Percentiles rank a stretch among this genome's conserved stretches.
Conservation (phyloP, 2,329 filamentous ascomycete species). For the Phaeophleospora eucalypticola region DNA sequence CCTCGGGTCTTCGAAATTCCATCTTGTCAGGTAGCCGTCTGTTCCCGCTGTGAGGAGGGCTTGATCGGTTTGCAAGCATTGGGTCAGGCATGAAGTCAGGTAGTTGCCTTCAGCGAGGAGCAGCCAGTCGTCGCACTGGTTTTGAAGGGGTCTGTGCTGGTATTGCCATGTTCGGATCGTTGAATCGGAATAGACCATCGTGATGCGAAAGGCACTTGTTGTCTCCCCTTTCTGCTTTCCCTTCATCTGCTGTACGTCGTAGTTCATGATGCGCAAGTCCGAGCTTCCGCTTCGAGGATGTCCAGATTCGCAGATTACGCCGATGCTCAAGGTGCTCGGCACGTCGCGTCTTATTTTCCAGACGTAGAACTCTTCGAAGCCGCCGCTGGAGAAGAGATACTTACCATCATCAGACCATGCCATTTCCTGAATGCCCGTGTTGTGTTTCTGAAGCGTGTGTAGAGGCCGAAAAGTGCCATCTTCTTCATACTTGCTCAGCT, state of each 20-base stretch:
- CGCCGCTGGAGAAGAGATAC: constrained; percentile 80
- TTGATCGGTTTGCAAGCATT: constrained; percentile 40
- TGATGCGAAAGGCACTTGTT: constrained; percentile 52
- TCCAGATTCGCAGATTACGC: constrained; percentile 50
- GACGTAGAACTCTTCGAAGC: constrained; percentile 82
- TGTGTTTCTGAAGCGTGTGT: constrained; percentile 70
- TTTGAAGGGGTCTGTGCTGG: too few relatives aligned
- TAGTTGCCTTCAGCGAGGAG: constrained; percentile 40
- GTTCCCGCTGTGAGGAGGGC: constrained; percentile 72
- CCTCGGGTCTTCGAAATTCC: constrained; percentile 32
- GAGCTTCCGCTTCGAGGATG: constrained; percentile 48
- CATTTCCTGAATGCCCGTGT: constrained; percentile 76
- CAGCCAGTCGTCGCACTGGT: constrained; percentile 30
- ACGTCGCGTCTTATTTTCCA: constrained; percentile 62
- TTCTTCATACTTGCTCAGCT: constrained; percentile 58
- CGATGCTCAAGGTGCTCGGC: constrained; percentile 48
- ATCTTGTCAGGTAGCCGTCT: constrained; percentile 70
- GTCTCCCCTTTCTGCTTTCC: too few relatives aligned
- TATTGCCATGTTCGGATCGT: constrained; percentile 54
- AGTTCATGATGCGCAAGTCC: constrained; percentile 78
- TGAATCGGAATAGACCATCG: constrained; percentile 80
- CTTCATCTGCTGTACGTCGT: constrained; percentile 62
- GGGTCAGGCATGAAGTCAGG: constrained; percentile 63
- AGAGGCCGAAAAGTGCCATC: constrained; percentile 45
- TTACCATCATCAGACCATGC: constrained; percentile 64